Evolutionary conservation across 805 yeast species (phyloP).

Genomic region (Wickerhamomyces queroliae): DNA sequence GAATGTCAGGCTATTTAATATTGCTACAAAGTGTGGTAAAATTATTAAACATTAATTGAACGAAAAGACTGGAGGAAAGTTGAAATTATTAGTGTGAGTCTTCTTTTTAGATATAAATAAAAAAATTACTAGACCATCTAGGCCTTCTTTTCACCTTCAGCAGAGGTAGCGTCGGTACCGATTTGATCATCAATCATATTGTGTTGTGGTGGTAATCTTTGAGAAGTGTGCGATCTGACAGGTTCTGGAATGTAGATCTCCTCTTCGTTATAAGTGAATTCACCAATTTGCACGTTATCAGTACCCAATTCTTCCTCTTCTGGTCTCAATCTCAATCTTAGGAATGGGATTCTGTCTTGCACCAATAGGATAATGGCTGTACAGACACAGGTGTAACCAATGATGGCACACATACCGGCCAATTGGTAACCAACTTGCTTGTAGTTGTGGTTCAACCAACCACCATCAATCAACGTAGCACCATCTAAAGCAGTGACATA

Average conservation of each 20-base stretch:
- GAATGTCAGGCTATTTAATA: no score
- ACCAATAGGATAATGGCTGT: conserved; percentile 61
- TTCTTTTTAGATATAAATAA: no score
- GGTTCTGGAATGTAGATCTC: conserved; percentile 73
- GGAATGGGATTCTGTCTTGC: conserved; percentile 74
- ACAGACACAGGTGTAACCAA: conserved; percentile 69
- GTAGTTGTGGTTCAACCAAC: conserved; percentile 83
- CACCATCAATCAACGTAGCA: conserved; percentile 60
- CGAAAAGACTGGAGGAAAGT: no score
- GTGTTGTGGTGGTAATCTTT: conserved; percentile 21
- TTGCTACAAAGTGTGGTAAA: no score
- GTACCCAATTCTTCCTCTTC: conserved; percentile 88
- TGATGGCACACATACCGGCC: conserved; percentile 68
- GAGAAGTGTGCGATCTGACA: conserved; percentile 49
- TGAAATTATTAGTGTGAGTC: no score
- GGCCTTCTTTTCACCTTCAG: conserved; percentile 5
- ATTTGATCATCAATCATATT: conserved; percentile 29
- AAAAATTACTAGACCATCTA: neutral
- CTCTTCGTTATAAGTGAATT: conserved; percentile 66
- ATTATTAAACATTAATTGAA: no score
- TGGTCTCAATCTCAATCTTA: conserved; percentile 74
- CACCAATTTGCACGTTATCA: conserved; percentile 89
- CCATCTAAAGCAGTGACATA: conserved; percentile 85
- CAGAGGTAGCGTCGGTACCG: conserved; percentile 19
- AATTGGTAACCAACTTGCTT: conserved; percentile 84